Evolutionary conservation across 257 asterid genomes (phyloP).

Genomic region (Ajuga chamaepitys): DNA sequence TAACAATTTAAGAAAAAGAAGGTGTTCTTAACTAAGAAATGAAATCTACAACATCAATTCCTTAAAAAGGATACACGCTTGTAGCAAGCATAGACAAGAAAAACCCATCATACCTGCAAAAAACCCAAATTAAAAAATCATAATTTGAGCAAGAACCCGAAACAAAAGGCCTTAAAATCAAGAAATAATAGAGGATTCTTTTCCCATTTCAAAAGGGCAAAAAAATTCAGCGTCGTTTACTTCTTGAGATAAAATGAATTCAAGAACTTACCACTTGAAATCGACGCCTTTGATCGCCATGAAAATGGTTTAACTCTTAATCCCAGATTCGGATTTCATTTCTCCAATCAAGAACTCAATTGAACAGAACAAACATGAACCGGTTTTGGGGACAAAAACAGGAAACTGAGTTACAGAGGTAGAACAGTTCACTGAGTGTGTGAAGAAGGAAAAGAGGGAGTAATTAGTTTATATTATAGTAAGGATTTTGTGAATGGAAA

Average conservation of each 20-base stretch:
- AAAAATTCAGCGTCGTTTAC: background rate
- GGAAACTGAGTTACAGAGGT: background rate
- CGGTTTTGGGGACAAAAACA: background rate
- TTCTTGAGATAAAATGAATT: conserved; percentile 5
- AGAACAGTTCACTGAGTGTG: background rate
- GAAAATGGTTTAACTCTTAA: conserved; percentile 14
- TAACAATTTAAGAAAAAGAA: background rate
- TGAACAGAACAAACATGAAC: background rate
- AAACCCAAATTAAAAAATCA: conserved; percentile 20
- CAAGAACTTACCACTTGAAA: conserved; percentile 68
- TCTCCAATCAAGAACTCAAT: conserved; percentile 11
- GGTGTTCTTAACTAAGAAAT: conserved; percentile 7
- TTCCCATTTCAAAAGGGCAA: background rate
- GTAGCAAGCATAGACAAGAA: conserved; percentile 96
- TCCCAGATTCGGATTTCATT: conserved; percentile 37
- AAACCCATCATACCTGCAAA: conserved; percentile 96
- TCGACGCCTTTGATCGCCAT: conserved; percentile 87
- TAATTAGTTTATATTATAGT: background rate
- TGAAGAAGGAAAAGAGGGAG: conserved; percentile 3
- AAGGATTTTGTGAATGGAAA: conserved; percentile 2
- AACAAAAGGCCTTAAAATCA: conserved; percentile 9
- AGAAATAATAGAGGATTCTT: background rate
- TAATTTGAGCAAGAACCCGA: background rate
- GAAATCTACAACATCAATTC: conserved; percentile 14
- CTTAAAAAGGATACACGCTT: conserved; percentile 83